Percentiles rank a stretch among this genome's conserved stretches.
phyloP scores from a whole-genome alignment of 768 basidiomycete genomes.

The Gloeostereum incarnatum region DNA sequence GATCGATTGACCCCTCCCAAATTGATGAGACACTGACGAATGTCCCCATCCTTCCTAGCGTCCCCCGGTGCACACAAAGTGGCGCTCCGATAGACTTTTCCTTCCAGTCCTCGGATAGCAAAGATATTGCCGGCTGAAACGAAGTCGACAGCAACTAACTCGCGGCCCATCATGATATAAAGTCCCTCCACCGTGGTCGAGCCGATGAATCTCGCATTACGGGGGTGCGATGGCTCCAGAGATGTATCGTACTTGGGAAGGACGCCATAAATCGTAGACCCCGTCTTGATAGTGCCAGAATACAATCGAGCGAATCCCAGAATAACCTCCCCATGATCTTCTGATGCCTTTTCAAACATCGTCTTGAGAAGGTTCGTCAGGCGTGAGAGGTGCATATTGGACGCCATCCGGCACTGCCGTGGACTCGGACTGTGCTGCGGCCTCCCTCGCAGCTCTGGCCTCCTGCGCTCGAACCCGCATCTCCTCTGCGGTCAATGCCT shows the following conservation, averaged over 20 bases:
- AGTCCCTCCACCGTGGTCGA: slow-evolving; percentile 61
- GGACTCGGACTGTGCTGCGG: slow-evolving; percentile 9
- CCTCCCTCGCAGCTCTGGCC: slow-evolving; percentile 28
- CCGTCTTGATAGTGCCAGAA: slow-evolving; percentile 70
- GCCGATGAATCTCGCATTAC: slow-evolving; percentile 57
- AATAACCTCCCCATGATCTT: slow-evolving; percentile 48
- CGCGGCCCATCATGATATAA: slow-evolving; percentile 97
- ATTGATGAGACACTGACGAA: slow-evolving; percentile 47
- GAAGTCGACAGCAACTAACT: slow-evolving; percentile 73
- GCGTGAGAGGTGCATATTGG: slow-evolving; percentile 8
- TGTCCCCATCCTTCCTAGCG: slow-evolving; percentile 25
- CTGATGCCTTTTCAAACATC: slow-evolving; percentile 14
- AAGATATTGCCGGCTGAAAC: slow-evolving; percentile 94
- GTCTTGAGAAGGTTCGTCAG: slow-evolving; percentile 11
- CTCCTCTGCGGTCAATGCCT: slow-evolving; percentile 71
- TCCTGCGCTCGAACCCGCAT: slow-evolving; percentile 61
- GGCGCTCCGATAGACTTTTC: slow-evolving; percentile 83
- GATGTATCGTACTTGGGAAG: slow-evolving; percentile 79
- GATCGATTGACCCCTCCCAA: slow-evolving; percentile 61
- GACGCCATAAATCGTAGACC: slow-evolving; percentile 58
- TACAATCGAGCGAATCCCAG: slow-evolving; percentile 94
- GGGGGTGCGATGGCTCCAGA: slow-evolving; percentile 53
- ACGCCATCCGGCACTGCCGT: slow-evolving; percentile 8
- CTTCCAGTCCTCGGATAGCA: slow-evolving; percentile 83
- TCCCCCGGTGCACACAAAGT: slow-evolving; percentile 72